These are phyloP conservation scores for Penicillium pancosmium DNA, from an alignment of 495 filamentous ascomycete genomes.

Conservation along the genomic window DNA sequence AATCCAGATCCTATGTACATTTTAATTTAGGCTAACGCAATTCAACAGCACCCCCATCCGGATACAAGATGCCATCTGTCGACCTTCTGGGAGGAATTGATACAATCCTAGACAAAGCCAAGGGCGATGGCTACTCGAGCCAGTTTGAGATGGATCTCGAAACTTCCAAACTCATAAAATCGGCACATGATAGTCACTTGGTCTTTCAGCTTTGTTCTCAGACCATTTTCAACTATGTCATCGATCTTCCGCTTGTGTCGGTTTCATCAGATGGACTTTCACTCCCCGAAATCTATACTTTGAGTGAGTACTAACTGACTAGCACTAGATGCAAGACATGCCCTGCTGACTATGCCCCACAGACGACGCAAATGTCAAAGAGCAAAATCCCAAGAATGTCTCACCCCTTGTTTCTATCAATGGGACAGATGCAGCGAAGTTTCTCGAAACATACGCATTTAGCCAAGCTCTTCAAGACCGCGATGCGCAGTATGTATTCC, in stretches of 20 bases:
- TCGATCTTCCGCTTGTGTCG: constrained; percentile 34
- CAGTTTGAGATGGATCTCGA: constrained; percentile 57
- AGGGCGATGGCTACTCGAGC: constrained; percentile 36
- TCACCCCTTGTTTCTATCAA: constrained; percentile 38
- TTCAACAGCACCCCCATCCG: constrained; percentile 46
- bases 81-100: constrained; percentile 53
- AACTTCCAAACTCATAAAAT: constrained; percentile 38
- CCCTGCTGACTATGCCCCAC: background rate
- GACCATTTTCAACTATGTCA: constrained; percentile 26
- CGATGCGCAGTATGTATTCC: constrained; percentile 38
- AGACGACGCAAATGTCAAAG: constrained; percentile 28
- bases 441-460: constrained; percentile 23
- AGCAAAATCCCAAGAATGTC: constrained; percentile 14
- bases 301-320: constrained; percentile 15
- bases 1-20: background rate
- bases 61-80: constrained; percentile 56
- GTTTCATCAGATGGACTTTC: constrained; percentile 40
- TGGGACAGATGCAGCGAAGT: constrained; percentile 32
- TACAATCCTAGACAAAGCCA: constrained; percentile 43
- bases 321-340: background rate
- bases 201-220: constrained; percentile 31
- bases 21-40: constrained; percentile 7
- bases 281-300: constrained; percentile 39
- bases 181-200: constrained; percentile 56
- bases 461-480: constrained; percentile 35